These are phyloP conservation scores for Nemania abortiva DNA, from an alignment of 2,329 filamentous ascomycete genomes.

Conservation along the genomic window DNA sequence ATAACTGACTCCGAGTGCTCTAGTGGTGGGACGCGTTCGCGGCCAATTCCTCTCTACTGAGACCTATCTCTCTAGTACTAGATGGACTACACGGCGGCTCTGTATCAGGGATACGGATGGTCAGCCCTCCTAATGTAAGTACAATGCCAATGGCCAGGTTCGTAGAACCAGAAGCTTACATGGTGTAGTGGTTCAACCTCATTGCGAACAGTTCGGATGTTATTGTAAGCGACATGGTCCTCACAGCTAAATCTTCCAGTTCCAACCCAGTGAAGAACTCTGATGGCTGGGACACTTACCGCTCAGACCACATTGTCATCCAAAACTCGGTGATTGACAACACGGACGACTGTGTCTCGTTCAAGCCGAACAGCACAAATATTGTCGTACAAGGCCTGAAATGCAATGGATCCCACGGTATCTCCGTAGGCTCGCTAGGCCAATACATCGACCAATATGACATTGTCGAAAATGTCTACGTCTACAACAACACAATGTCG, in stretches of 20 bases:
- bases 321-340: conserved; percentile 75
- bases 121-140: conserved; percentile 39
- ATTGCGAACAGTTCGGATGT: conserved; percentile 75
- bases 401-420: conserved; percentile 79
- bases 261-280: conserved; percentile 70
- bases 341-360: conserved; percentile 78
- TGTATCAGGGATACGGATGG: conserved; percentile 38
- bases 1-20: too few species aligned
- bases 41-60: conserved; percentile 44
- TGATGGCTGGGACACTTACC: conserved; percentile 74
- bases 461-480: conserved; percentile 76
- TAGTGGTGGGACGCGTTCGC: conserved; percentile 75
- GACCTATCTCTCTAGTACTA: conserved; percentile 39
- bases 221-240: conserved; percentile 71
- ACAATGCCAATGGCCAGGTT: background rate
- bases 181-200: conserved; percentile 70
- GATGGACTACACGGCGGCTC: conserved; percentile 40
- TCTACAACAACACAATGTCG: conserved; percentile 70
- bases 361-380: conserved; percentile 79
- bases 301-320: conserved; percentile 71
- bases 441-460: conserved; percentile 74
- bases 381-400: conserved; percentile 74
- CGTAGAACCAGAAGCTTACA: conserved; percentile 11
- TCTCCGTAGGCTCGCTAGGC: conserved; percentile 77
- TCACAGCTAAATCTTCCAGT: conserved; percentile 62